Percentiles rank a stretch among this genome's conserved stretches.
Evolutionary conservation across 108 stramenopile species (phyloP).

Genomic region (Skeletonema potamos): DNA sequence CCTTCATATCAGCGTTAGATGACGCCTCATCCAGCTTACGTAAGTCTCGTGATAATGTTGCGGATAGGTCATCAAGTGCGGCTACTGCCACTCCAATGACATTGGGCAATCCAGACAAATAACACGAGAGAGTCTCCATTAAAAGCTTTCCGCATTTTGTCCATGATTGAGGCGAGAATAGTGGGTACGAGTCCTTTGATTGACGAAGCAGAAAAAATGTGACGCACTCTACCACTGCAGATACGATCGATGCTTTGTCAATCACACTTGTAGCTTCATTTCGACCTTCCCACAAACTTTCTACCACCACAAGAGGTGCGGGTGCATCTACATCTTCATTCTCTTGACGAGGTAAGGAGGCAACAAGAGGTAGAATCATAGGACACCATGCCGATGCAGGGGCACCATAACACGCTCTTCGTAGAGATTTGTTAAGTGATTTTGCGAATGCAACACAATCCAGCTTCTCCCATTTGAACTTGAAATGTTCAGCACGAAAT

Average conservation of each 20-base stretch:
- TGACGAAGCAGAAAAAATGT: slow-evolving; percentile 57
- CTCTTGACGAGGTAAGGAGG: slow-evolving; percentile 36
- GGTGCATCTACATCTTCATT: slow-evolving; percentile 3
- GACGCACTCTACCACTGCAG: slow-evolving; percentile 70
- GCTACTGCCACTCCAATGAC: slow-evolving; percentile 6
- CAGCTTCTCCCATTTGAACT: slow-evolving; percentile 14
- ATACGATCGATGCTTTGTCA: slow-evolving; percentile 55
- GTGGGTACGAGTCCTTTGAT: slow-evolving; percentile 1
- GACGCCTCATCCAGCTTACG: slow-evolving; percentile 21
- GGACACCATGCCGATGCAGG: slow-evolving; percentile 63
- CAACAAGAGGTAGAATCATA: slow-evolving; percentile 70
- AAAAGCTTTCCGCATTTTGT: slow-evolving; percentile 25
- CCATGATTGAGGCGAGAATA: slow-evolving; percentile 11
- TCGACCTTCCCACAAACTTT: slow-evolving; percentile 69
- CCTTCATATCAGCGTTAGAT: slow-evolving; percentile 5
- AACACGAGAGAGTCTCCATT: slow-evolving; percentile 30
- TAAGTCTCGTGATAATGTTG: slow-evolving; percentile 32
- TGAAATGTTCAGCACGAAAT: not conserved
- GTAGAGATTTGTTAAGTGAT: slow-evolving; percentile 58
- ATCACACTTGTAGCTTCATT: slow-evolving; percentile 40
- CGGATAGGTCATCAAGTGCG: slow-evolving; percentile 30
- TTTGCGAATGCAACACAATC: slow-evolving; percentile 45
- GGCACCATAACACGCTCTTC: slow-evolving; percentile 72
- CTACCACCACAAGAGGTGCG: slow-evolving; percentile 24
- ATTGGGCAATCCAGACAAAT: slow-evolving; percentile 25